phyloP scores from a whole-genome alignment of 169 alveolate genomes.

The Cryptosporidium sp. region DNA sequence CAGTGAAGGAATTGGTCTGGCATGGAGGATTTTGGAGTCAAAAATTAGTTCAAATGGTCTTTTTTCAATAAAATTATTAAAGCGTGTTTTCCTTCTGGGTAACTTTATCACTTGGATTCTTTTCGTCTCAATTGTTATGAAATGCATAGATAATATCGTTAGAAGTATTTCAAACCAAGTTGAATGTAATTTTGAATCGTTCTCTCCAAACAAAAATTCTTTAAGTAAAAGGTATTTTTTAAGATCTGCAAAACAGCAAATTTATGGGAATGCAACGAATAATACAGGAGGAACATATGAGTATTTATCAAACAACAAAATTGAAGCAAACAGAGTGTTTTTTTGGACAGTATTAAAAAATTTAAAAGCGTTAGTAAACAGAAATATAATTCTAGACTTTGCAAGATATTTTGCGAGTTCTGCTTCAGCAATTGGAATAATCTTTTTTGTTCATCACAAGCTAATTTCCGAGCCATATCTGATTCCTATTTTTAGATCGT shows the following conservation, averaged over 20 bases:
- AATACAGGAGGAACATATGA: not conserved
- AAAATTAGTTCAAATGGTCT: not conserved
- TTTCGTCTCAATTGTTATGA: slow-evolving; percentile 19
- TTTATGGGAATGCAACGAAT: not conserved
- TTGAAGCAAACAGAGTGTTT: not conserved
- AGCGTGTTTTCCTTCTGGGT: slow-evolving; percentile 20
- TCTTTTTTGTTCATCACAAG: slow-evolving; percentile 7
- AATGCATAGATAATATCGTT: slow-evolving; percentile 45
- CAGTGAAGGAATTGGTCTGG: slow-evolving; percentile 40
- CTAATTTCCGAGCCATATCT: slow-evolving; percentile 22
- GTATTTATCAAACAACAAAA: not conserved
- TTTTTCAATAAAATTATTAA: not conserved
- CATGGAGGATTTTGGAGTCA: slow-evolving; percentile 31
- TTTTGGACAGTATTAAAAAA: not conserved
- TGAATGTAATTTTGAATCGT: slow-evolving; percentile 32
- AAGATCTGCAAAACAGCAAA: slow-evolving; percentile 22
- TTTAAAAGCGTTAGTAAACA: not conserved
- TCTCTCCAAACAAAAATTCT: slow-evolving; percentile 18
- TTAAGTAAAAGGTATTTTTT: slow-evolving; percentile 26
- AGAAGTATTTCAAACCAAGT: slow-evolving; percentile 25
- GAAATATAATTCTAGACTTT: not conserved
- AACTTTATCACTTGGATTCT: slow-evolving; percentile 28
- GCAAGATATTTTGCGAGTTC: slow-evolving; percentile 4
- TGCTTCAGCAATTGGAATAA: slow-evolving; percentile 30
- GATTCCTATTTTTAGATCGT: slow-evolving; percentile 28